Evolutionary conservation across 139 green algal genomes (phyloP).

Genomic region (Chlamydomonas sp.): DNA sequence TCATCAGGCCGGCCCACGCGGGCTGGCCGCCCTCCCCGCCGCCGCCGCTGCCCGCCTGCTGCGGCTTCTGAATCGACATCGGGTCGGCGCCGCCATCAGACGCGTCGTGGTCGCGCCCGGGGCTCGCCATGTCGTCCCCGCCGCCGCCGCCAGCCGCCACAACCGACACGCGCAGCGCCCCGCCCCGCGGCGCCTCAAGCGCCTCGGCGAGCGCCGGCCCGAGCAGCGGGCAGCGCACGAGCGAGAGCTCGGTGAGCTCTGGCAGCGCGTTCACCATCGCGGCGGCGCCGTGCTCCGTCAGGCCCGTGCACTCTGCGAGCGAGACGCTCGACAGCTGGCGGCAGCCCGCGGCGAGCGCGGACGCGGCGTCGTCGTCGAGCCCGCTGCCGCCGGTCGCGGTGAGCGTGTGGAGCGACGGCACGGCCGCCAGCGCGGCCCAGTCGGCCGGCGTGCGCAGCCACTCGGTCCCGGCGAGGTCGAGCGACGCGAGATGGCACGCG

Average conservation of each 20-base stretch:
- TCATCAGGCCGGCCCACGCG: slow-evolving; percentile 4
- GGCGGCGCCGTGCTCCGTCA: no score
- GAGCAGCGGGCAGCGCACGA: neutral
- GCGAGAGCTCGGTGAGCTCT: no score
- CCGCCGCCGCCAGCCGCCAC: no score
- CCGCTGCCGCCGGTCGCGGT: no score
- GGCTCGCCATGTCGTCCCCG: neutral
- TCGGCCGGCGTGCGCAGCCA: neutral
- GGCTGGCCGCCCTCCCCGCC: neutral
- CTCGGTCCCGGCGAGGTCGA: neutral
- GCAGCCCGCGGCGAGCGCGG: no score
- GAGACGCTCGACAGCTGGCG: no score
- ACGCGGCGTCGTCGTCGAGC: no score
- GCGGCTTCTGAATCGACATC: neutral
- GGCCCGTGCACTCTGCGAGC: no score
- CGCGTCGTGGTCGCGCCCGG: neutral
- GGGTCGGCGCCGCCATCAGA: neutral
- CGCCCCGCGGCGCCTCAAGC: neutral
- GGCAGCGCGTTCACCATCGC: no score
- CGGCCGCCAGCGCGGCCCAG: no score
- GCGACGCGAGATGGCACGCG: neutral
- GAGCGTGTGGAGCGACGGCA: no score
- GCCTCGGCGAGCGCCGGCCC: neutral
- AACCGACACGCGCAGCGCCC: neutral
- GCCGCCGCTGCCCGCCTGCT: neutral